Percentiles rank a stretch among this genome's conserved stretches.
Evolutionary conservation across 2,329 filamentous ascomycete genomes (phyloP).

Genomic region (Stachybotrys elegans): DNA sequence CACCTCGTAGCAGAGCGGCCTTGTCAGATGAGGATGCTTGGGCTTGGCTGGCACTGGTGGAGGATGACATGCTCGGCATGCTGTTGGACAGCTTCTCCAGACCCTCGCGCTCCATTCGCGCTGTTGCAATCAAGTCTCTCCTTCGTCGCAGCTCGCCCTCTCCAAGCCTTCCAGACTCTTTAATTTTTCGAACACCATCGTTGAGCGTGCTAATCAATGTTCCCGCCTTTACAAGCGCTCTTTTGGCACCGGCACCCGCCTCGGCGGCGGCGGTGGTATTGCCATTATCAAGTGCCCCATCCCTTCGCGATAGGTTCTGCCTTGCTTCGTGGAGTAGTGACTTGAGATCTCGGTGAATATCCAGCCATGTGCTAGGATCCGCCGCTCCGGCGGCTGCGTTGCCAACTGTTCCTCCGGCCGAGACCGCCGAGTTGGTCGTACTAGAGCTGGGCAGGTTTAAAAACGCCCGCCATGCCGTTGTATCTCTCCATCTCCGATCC

Average conservation of each 20-base stretch:
- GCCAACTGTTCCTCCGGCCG: conserved; percentile 38
- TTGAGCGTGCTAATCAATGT: conserved; percentile 59
- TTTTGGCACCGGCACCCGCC: conserved; percentile 70
- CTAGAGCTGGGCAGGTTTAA: conserved; percentile 60
- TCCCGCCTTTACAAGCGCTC: conserved; percentile 63
- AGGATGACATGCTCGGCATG: conserved; percentile 25
- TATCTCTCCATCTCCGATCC: conserved; percentile 73
- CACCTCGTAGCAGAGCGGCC: conserved; percentile 38
- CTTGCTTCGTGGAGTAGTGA: conserved; percentile 60
- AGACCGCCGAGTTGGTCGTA: conserved; percentile 41
- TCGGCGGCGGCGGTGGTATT: conserved; percentile 46
- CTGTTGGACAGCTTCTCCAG: conserved; percentile 67
- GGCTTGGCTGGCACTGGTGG: conserved; percentile 44
- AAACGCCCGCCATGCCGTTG: conserved; percentile 67
- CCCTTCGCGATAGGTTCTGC: conserved; percentile 60
- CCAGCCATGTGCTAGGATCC: conserved; percentile 69
- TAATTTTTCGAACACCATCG: conserved; percentile 57
- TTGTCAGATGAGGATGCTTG: conserved; percentile 45
- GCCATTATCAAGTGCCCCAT: conserved; percentile 40
- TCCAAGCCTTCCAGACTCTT: conserved; percentile 53
- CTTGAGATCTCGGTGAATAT: conserved; percentile 71
- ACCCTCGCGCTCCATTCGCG: conserved; percentile 69
- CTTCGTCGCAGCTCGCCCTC: conserved; percentile 71
- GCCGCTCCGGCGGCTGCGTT: conserved; percentile 36
- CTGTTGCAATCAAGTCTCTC: conserved; percentile 63